These are phyloP conservation scores for Hypericum androsaemum DNA, from an alignment of 345 rosid genomes.

Conservation along the genomic window DNA sequence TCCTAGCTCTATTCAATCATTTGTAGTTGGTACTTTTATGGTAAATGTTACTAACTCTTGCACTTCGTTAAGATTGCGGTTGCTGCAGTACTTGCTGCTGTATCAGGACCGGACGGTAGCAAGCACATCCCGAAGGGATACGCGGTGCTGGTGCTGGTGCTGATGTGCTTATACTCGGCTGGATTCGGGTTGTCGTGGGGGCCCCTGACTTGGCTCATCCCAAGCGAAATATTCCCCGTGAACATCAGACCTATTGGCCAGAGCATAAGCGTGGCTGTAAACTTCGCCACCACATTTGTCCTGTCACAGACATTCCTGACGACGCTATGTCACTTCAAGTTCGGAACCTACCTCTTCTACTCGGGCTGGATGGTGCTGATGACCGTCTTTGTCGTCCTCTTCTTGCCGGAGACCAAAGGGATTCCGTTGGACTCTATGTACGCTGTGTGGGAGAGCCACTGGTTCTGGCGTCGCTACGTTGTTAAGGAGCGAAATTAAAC, in stretches of 20 bases:
- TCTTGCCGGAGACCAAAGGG: conserved; percentile 63
- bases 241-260: conserved; percentile 54
- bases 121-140: conserved; percentile 30
- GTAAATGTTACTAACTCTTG: neutral
- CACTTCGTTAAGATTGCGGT: too few relatives aligned
- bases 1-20: too few relatives aligned
- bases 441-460: conserved; percentile 47
- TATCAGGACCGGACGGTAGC: conserved; percentile 37
- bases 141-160: conserved; percentile 30
- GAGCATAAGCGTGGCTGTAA: conserved; percentile 44
- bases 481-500: too few relatives aligned
- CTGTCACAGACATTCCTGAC: conserved; percentile 49
- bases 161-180: conserved; percentile 48
- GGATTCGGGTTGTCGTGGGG: conserved; percentile 84
- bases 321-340: conserved; percentile 60
- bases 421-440: conserved; percentile 48
- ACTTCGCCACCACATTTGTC: conserved; percentile 40
- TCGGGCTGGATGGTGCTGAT: conserved; percentile 47
- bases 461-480: conserved; percentile 53
- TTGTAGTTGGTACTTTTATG: neutral
- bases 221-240: conserved; percentile 61
- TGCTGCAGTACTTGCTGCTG: conserved; percentile 17
- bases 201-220: conserved; percentile 50
- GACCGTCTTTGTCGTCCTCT: conserved; percentile 39
- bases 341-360: conserved; percentile 46